These are phyloP conservation scores for Incumbomyces lentus DNA, from an alignment of 2,329 filamentous ascomycete species.

Conservation along the genomic window DNA sequence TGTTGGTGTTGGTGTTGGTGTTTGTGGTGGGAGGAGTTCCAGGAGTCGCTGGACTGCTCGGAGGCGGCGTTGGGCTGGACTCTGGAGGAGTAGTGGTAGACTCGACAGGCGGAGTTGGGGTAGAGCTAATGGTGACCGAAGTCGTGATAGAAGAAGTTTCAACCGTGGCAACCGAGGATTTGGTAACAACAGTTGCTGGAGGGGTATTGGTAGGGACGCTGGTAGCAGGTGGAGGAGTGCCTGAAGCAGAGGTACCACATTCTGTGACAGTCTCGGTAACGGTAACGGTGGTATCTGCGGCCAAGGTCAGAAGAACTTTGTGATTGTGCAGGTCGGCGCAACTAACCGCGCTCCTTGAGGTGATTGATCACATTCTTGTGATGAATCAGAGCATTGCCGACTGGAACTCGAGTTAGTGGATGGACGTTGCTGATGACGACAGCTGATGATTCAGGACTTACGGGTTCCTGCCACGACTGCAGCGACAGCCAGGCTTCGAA, in stretches of 20 bases:
- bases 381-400: slow-evolving; percentile 7
- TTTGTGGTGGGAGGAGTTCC: slow-evolving; percentile 1
- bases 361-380: slow-evolving; percentile 15
- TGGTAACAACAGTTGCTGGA: slow-evolving; percentile 1
- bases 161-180: slow-evolving; percentile 2
- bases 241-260: slow-evolving; percentile 2
- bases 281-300: slow-evolving; percentile 3
- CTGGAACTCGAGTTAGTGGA: slow-evolving; percentile 5
- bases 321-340: slow-evolving; percentile 1
- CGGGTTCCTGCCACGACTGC: slow-evolving; percentile 6
- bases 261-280: slow-evolving; percentile 8
- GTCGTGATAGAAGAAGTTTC: neutral
- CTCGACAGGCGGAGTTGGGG: neutral
- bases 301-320: slow-evolving; percentile 8
- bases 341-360: slow-evolving; percentile 15
- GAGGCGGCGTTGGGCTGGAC: slow-evolving; percentile 2
- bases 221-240: slow-evolving; percentile 5
- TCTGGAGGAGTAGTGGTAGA: slow-evolving; percentile 4
- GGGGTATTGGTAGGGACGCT: neutral
- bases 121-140: neutral
- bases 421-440: neutral
- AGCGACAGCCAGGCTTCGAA: slow-evolving; percentile 3
- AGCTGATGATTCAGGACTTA: slow-evolving; percentile 12
- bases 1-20: slow-evolving; percentile 4
- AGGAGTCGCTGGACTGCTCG: neutral